phyloP scores from a whole-genome alignment of 352 stramenopile species.

The Pythium chondricola region DNA sequence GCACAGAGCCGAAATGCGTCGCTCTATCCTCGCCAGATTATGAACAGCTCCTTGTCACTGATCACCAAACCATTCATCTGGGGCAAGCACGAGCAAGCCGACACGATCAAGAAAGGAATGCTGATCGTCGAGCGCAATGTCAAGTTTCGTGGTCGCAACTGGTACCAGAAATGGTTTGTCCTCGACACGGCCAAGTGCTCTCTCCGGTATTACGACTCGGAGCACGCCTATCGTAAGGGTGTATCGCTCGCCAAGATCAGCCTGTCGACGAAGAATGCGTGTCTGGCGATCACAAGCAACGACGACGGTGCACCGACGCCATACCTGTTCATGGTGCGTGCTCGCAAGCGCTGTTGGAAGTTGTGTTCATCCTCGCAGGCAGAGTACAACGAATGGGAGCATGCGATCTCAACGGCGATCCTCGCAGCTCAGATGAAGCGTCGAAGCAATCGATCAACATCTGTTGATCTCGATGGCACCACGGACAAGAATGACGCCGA shows the following conservation, averaged over 20 bases:
- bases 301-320: constrained; percentile 55
- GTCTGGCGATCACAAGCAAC: constrained; percentile 55
- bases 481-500: not conserved
- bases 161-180: constrained; percentile 82
- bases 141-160: constrained; percentile 64
- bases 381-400: constrained; percentile 67
- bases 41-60: constrained; percentile 71
- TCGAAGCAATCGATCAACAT: constrained; percentile 5
- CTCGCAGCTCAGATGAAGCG: constrained; percentile 48
- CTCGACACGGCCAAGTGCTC: constrained; percentile 54
- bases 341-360: constrained; percentile 65
- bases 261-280: constrained; percentile 53
- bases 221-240: constrained; percentile 42
- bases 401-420: constrained; percentile 68
- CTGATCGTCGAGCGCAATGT: constrained; percentile 69
- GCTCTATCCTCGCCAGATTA: constrained; percentile 55
- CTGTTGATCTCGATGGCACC: not conserved
- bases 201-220: constrained; percentile 70
- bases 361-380: constrained; percentile 44
- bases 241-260: constrained; percentile 62
- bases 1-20: constrained; percentile 45
- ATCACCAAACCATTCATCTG: constrained; percentile 61
- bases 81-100: constrained; percentile 15
- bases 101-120: constrained; percentile 34
- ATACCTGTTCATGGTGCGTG: constrained; percentile 64